phyloP scores from a whole-genome alignment of 768 basidiomycete genomes.

The Russula vinacea region DNA sequence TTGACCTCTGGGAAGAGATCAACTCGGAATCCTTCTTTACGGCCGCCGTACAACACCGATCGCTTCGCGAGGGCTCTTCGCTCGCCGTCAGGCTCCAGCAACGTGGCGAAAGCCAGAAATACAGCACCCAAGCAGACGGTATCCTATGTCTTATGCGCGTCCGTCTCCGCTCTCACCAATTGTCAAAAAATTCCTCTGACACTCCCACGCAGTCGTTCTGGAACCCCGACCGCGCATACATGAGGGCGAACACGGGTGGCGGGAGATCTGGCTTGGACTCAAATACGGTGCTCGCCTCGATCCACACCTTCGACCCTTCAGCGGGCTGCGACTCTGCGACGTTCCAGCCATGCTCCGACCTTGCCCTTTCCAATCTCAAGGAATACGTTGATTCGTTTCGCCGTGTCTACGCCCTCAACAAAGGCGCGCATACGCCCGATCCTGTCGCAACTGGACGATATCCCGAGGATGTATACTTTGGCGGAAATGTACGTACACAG shows the following conservation, averaged over 20 bases:
- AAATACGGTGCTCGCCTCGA: conserved; percentile 51
- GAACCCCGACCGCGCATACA: conserved; percentile 37
- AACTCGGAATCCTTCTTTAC: conserved; percentile 41
- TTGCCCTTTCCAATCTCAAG: conserved; percentile 63
- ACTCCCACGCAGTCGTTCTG: neutral
- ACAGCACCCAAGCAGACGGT: conserved; percentile 43
- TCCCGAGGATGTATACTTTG: conserved; percentile 64
- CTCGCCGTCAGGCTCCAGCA: conserved; percentile 55
- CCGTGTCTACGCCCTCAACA: conserved; percentile 60
- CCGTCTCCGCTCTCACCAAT: conserved; percentile 8
- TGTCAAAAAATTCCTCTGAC: neutral
- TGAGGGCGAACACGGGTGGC: conserved; percentile 60
- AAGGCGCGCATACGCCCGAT: conserved; percentile 56
- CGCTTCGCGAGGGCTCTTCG: conserved; percentile 45
- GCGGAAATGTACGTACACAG: conserved; percentile 41
- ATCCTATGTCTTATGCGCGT: conserved; percentile 74
- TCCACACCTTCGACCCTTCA: conserved; percentile 61
- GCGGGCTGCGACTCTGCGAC: conserved; percentile 63
- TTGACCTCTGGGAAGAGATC: conserved; percentile 69
- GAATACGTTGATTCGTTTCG: conserved; percentile 64
- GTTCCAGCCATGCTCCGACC: conserved; percentile 51
- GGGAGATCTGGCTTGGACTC: conserved; percentile 62
- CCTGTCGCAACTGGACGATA: conserved; percentile 43
- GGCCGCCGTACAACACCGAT: conserved; percentile 1
- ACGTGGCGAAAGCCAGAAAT: conserved; percentile 43